Evolutionary conservation across 345 rosid species (phyloP).

Genomic region (Camelina sativa): DNA sequence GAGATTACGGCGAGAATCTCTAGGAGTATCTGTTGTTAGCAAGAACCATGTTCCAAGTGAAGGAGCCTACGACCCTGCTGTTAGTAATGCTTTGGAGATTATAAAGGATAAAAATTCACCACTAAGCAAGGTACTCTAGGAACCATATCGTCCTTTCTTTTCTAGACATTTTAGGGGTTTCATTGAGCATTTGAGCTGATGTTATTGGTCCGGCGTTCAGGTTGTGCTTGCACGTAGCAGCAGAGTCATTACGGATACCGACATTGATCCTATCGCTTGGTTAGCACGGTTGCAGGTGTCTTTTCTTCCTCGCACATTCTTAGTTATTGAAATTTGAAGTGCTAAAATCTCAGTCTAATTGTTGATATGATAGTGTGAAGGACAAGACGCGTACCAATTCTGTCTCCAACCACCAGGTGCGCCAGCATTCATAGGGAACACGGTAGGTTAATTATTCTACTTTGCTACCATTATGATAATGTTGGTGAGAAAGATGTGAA

Average conservation of each 20-base stretch:
- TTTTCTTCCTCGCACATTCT: not conserved
- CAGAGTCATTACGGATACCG: conserved; percentile 63
- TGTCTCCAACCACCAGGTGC: conserved; percentile 87
- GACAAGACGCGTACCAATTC: conserved; percentile 84
- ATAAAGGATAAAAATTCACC: conserved; percentile 58
- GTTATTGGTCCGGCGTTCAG: conserved; percentile 46
- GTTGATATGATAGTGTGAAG: conserved; percentile 60
- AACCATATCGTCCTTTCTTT: not conserved
- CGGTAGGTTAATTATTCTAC: conserved; percentile 50
- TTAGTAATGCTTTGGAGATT: conserved; percentile 65
- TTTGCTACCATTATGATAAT: not conserved
- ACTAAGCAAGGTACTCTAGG: conserved; percentile 58
- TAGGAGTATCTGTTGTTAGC: conserved; percentile 58
- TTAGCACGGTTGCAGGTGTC: conserved; percentile 80
- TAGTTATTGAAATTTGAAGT: conserved; percentile 3
- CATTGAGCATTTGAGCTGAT: conserved; percentile 5
- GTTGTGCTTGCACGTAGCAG: conserved; percentile 92
- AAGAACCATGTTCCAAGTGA: conserved; percentile 64
- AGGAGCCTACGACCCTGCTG: conserved; percentile 65
- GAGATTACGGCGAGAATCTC: conserved; percentile 50
- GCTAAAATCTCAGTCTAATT: not conserved
- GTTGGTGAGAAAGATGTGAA: not conserved
- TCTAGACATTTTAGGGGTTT: conserved; percentile 7
- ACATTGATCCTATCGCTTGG: conserved; percentile 81
- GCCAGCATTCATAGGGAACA: conserved; percentile 93